Conservation (phyloP, 495 filamentous ascomycete genomes). For the Hyaloscypha hepaticicola region DNA sequence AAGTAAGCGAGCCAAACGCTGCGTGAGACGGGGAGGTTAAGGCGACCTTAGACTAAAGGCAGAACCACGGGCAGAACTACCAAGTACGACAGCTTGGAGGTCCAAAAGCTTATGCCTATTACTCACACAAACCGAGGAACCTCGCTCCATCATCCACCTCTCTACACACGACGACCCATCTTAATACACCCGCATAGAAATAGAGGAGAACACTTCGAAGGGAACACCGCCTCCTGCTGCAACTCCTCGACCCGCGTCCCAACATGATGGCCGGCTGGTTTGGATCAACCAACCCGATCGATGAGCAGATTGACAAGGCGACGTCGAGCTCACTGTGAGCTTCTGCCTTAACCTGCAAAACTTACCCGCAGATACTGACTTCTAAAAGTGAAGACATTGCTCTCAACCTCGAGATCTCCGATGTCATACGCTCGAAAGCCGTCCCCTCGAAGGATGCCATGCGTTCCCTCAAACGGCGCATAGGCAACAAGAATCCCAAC, state of each 20-base stretch:
- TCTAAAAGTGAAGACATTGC: slow-evolving; percentile 86
- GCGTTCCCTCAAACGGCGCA: slow-evolving; percentile 88
- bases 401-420: slow-evolving; percentile 94
- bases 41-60: not conserved
- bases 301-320: slow-evolving; percentile 94
- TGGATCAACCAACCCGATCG: slow-evolving; percentile 81
- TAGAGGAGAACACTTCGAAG: not conserved
- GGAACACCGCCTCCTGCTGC: not conserved
- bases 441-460: slow-evolving; percentile 97
- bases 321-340: slow-evolving; percentile 79
- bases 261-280: slow-evolving; percentile 89
- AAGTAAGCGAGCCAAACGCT: not conserved
- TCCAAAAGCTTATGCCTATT: slow-evolving; percentile 3
- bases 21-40: not conserved
- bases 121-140: not conserved
- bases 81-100: slow-evolving; percentile 1
- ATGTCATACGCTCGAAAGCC: slow-evolving; percentile 92
- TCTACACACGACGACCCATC: not conserved
- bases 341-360: not conserved
- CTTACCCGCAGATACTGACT: slow-evolving; percentile 6
- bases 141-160: not conserved
- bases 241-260: not conserved
- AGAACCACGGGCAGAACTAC: not conserved
- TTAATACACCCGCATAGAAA: not conserved
- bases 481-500: slow-evolving; percentile 96